Base-by-base conservation (phyloP, 805 yeast genomes). In the Zygoascus biomembranicola region DNA sequence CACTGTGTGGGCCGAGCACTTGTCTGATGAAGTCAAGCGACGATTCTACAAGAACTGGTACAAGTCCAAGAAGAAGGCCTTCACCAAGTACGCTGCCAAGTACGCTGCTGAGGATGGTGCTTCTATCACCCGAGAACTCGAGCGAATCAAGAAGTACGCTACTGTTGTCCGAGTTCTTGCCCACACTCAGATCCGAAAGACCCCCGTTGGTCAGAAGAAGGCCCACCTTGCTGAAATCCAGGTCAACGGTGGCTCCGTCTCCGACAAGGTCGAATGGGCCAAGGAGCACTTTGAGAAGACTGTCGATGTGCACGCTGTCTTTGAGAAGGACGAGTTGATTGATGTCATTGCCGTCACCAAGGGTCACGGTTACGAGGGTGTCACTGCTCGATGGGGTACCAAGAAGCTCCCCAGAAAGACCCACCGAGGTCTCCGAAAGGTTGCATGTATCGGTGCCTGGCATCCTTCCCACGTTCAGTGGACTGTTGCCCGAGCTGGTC, bases 311-410 rank as follows among this genome's bases (percentile, higher is more conserved):
- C 88, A 86, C 79, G 76, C 95, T 68, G 98, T 94, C 71, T 86
- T 94, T 75, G 99, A 92, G 84, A 95, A 94, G 82, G 87, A 90
- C 81, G 99, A 94, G 84, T 84, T 87, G 85, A 84, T 94, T 69
- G 99, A 94, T 72, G 98, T 88, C 71, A 86, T 94, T 73, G 99
- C 97, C 73, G 96, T 94, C 73, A 94, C 99, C 86, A 92, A 87
- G 85, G 99, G 99, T 94, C 97, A 94, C 84, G 99, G 99, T 85
- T 90, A 87, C 89, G 99, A 94, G 81, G 99, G 99, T 90, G 97
- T 92, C 73, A 94, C 99, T 82, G 97, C 90, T 90, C 89, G 99
- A 88, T 94, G 98, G 98, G 99, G 99, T 77, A 94, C 99, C 87
- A 95, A 90, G 90, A 90, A 87, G 85, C 83, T 94, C 69, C 99